Percentiles rank a stretch among this genome's conserved stretches.
These are phyloP conservation scores for Leccinum variicolor DNA, from an alignment of 768 basidiomycete genomes.

Conservation along the genomic window DNA sequence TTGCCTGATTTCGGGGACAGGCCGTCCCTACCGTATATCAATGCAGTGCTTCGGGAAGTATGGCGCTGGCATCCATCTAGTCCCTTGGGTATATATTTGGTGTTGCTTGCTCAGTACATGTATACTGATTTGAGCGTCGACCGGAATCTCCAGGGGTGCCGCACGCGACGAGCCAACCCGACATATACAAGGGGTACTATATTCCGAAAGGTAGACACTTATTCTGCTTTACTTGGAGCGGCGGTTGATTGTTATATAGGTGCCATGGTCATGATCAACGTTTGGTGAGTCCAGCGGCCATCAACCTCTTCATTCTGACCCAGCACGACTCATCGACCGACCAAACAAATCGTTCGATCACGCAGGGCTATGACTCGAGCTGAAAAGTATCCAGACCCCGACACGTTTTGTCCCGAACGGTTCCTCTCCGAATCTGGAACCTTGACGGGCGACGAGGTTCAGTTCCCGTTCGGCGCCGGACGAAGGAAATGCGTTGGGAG, in stretches of 20 bases:
- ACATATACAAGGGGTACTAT: slow-evolving; percentile 20
- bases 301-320: not conserved
- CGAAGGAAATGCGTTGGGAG: slow-evolving; percentile 2
- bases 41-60: slow-evolving; percentile 24
- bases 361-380: slow-evolving; percentile 3
- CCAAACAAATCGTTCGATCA: not conserved
- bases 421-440: slow-evolving; percentile 1
- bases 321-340: not conserved
- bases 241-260: not conserved
- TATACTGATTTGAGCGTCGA: not conserved
- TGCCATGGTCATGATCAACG: not conserved
- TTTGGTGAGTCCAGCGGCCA: not conserved
- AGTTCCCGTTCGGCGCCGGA: not conserved
- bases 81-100: slow-evolving; percentile 7
- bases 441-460: not conserved
- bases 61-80: slow-evolving; percentile 19
- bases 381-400: slow-evolving; percentile 1
- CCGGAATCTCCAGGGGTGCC: not conserved
- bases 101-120: not conserved
- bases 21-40: slow-evolving; percentile 24
- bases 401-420: not conserved
- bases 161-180: slow-evolving; percentile 11
- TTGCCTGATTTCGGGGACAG: slow-evolving; percentile 26
- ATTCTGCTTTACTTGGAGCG: not conserved
- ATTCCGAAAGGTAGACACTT: slow-evolving; percentile 17